phyloP scores from a whole-genome alignment of 2,329 filamentous ascomycete genomes.

The Colletotrichum phormii region DNA sequence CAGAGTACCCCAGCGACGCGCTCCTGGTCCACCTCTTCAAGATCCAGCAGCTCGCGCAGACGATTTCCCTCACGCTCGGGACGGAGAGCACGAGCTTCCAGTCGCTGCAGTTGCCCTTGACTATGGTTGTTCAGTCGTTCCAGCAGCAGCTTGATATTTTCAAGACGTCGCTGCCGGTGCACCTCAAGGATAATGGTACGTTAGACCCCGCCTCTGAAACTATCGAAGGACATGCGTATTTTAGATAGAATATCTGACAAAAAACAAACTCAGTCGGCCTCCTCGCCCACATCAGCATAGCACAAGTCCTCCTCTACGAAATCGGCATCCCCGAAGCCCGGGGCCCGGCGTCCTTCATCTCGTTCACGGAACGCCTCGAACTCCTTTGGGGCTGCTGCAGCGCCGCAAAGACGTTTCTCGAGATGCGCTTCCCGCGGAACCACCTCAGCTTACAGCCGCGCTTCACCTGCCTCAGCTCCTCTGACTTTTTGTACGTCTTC shows the following conservation, averaged over 20 bases:
- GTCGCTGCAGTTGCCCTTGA: conserved; percentile 52
- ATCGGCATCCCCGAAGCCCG: conserved; percentile 55
- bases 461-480: conserved; percentile 57
- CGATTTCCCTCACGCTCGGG: conserved; percentile 55
- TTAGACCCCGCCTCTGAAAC: neutral
- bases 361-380: conserved; percentile 53
- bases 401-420: conserved; percentile 54
- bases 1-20: conserved; percentile 56
- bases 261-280: conserved; percentile 53
- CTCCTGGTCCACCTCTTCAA: conserved; percentile 58
- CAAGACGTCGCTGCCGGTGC: conserved; percentile 48
- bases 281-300: conserved; percentile 55
- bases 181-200: conserved; percentile 50
- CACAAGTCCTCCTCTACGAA: conserved; percentile 61
- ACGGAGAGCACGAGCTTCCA: conserved; percentile 41
- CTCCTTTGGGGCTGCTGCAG: conserved; percentile 59
- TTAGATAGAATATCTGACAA: neutral
- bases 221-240: too few relatives aligned
- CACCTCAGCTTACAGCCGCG: conserved; percentile 47
- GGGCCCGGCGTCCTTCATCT: conserved; percentile 45
- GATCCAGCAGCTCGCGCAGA: conserved; percentile 61
- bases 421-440: conserved; percentile 45
- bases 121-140: conserved; percentile 56
- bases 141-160: conserved; percentile 57
- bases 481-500: conserved; percentile 60